Conservation (phyloP, 2,329 filamentous ascomycete species). For the Orbilia javanica region DNA sequence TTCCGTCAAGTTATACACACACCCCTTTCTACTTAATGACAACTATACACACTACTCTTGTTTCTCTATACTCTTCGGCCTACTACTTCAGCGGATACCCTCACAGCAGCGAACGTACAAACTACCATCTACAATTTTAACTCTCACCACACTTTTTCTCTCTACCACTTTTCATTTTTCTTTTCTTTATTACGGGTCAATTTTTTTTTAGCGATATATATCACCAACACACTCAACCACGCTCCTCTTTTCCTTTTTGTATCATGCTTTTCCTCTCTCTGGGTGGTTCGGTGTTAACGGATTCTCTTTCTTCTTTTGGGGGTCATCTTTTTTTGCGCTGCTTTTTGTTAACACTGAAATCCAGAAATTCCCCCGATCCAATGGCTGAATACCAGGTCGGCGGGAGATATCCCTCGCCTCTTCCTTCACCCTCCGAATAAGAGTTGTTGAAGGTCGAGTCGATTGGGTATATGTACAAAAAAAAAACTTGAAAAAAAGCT, state of each 20-base stretch:
- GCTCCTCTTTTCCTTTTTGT: slow-evolving; percentile 57
- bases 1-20: slow-evolving; percentile 30
- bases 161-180: slow-evolving; percentile 23
- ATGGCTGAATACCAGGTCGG: slow-evolving; percentile 58
- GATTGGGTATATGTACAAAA: slow-evolving; percentile 55
- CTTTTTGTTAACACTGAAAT: slow-evolving; percentile 47
- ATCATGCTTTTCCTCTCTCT: slow-evolving; percentile 45
- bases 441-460: neutral
- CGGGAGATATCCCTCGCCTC: slow-evolving; percentile 30
- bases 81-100: slow-evolving; percentile 47
- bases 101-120: slow-evolving; percentile 35
- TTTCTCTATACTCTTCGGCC: slow-evolving; percentile 32
- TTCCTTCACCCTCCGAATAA: slow-evolving; percentile 6
- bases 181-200: slow-evolving; percentile 47
- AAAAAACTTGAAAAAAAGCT: slow-evolving; percentile 56
- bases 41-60: slow-evolving; percentile 51
- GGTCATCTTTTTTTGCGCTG: slow-evolving; percentile 40
- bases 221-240: slow-evolving; percentile 38
- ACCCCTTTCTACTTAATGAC: slow-evolving; percentile 29
- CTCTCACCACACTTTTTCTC: slow-evolving; percentile 27
- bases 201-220: slow-evolving; percentile 56
- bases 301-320: slow-evolving; percentile 42
- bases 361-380: slow-evolving; percentile 46
- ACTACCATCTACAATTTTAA: slow-evolving; percentile 49
- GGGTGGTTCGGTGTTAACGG: slow-evolving; percentile 58